Percentiles rank a stretch among this genome's conserved stretches.
These are phyloP conservation scores for Sindora glabra DNA, from an alignment of 306 rosid species.

Conservation along the genomic window DNA sequence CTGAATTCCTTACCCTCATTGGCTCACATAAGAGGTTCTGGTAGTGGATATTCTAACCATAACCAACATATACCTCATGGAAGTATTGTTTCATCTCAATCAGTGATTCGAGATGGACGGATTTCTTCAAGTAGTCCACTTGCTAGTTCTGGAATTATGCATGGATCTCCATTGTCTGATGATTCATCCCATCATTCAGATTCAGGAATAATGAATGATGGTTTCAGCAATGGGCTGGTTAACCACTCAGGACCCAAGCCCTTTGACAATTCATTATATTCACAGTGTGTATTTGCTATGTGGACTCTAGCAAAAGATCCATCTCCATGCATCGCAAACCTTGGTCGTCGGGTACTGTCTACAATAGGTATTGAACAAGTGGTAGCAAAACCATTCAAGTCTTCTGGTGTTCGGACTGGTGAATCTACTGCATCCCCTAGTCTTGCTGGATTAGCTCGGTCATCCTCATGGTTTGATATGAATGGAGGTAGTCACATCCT, in stretches of 20 bases:
- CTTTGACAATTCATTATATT: slow-evolving; percentile 63
- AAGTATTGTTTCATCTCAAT: slow-evolving; percentile 66
- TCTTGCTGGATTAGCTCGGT: slow-evolving; percentile 76
- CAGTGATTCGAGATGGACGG: slow-evolving; percentile 60
- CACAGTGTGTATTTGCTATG: slow-evolving; percentile 84
- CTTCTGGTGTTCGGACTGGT: slow-evolving; percentile 35
- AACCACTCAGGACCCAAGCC: slow-evolving; percentile 61
- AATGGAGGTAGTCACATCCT: slow-evolving; percentile 57
- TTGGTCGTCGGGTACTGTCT: slow-evolving; percentile 84
- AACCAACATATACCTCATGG: slow-evolving; percentile 49
- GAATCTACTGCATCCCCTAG: slow-evolving; percentile 45
- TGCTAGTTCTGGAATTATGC: slow-evolving; percentile 74
- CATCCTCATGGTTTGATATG: slow-evolving; percentile 96
- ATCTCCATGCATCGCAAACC: slow-evolving; percentile 81
- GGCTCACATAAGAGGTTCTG: slow-evolving; percentile 55
- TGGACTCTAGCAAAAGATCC: slow-evolving; percentile 93
- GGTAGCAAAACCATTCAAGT: slow-evolving; percentile 67
- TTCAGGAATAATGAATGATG: slow-evolving; percentile 83
- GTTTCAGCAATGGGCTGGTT: slow-evolving; percentile 71
- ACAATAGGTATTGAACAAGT: slow-evolving; percentile 94
- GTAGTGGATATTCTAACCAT: slow-evolving; percentile 39
- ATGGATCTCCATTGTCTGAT: slow-evolving; percentile 90
- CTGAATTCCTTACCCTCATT: slow-evolving; percentile 72
- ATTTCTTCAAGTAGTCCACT: slow-evolving; percentile 90
- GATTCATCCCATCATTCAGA: slow-evolving; percentile 90